Base-by-base conservation (phyloP, 305 asterid species). In the Fraxinus dipetala region DNA sequence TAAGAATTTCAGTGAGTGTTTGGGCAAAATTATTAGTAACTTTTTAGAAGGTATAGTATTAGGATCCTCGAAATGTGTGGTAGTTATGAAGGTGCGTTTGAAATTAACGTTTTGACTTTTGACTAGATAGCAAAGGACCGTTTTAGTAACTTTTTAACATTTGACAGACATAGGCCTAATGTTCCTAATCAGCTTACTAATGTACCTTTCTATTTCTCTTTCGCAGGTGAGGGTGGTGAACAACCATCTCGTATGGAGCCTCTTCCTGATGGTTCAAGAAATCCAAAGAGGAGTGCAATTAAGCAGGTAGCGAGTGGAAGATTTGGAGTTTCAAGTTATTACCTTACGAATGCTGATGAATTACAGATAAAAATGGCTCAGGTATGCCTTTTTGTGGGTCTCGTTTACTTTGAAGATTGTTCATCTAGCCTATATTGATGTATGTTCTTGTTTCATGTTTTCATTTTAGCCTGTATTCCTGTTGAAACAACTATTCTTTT, bases 231-330 rank as follows among this genome's bases (percentile, higher is more conserved):
- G 92, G 98, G 99, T 78, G 99, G 99, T 83, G 99, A 96, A 88
- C 97, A 95, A 76, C 98, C 99, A 72, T 93, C 98, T 82, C 97
- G 99, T 36, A 89, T 96, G 98, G 98, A 91, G 90, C 93, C 97
- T 84, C 95, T 94, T 80, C 88, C 91, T 5, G 96, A 95, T 86
- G 99, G 98, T 87, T 89, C 98, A 73, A 89, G 86, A 83, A 96
- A 96, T 85, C 98, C 98, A 20, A 87, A 83, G 90, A 93, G 98
- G 94, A 96, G 98, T 90, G 88, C 98, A 79, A 96, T 96, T 82
- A 96, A 96, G 89, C 99, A 96, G 93, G 98, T 96, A 38, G 99
- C 99, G 16, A 96, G 99, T 86, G 99, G 99, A 78, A 92, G 99
- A 89, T 96, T 96, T 86, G 99, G 99, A 80, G 99, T 96, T 84